Base-by-base conservation (phyloP, 768 basidiomycete species). In the Serendipita sp. region DNA sequence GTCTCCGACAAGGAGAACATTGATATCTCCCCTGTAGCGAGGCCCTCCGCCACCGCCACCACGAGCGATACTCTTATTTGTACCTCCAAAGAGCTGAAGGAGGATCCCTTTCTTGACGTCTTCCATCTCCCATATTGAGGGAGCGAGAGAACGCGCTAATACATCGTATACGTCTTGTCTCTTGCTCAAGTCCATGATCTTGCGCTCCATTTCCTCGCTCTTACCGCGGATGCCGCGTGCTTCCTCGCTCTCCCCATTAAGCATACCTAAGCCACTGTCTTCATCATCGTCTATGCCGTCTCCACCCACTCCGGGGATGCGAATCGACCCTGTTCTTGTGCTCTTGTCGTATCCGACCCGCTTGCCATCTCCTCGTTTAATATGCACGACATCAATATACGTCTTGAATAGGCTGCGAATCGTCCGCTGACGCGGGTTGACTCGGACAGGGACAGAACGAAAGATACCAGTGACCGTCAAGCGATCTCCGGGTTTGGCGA, bases 101-200 rank as follows among this genome's bases (percentile, higher is more conserved):
- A 99, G 71, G 61, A 98, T 96, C 0, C 96, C 96, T 76, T 98
- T 97, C 77, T 99, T 99, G 64, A 98, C 92, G 70, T 99, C 96
- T 26, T 98, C 94, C 89, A 98, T 87, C 72, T 91, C 89, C 85
- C 90, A 98, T 66, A 99, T 96, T 34, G 85, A 88, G 16, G 96
- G 96, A 1, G 94, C 95, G 62, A 99, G 79, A 1, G 87, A 90
- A 17, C 86, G 77, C 5, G 93, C 76, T 3, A 98, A 78, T 28
- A 89, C 75, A 1, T 91, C 90, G 71, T 98, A 98, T 30, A 98
- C 76, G 71, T 96, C 93, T 17, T 82, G 81, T 62, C 81, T 74
- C 65, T 78, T 73, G 68, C 88, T 87, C 31, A 96, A 79, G 42
- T 86, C 82, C 56, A 79, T 75, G 38, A 98, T 74, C 68, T 83